A percentile compares a stretch with the other conserved stretches of the same genome.
Evolutionary conservation across 305 asterid species (phyloP).

Genomic region (Petunia hybrid): DNA sequence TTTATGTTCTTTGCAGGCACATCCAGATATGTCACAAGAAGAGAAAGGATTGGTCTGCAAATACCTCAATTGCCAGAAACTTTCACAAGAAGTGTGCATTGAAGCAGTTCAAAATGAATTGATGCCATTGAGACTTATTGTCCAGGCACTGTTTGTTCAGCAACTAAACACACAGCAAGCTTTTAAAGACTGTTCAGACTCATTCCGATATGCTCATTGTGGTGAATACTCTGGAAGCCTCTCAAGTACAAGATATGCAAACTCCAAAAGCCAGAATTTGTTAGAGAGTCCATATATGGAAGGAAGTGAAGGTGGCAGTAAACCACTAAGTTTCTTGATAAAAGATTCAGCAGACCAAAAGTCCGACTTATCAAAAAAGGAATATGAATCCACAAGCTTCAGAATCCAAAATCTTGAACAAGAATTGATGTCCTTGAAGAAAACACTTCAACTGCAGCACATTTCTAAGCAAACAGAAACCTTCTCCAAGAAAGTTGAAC

Average conservation of each 20-base stretch:
- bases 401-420: constrained; percentile 73
- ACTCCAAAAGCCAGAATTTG: constrained; percentile 55
- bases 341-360: constrained; percentile 46
- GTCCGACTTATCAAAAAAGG: constrained; percentile 47
- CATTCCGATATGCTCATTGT: constrained; percentile 53
- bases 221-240: constrained; percentile 59
- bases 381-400: constrained; percentile 72
- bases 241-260: constrained; percentile 57
- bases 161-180: constrained; percentile 74
- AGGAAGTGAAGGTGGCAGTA: constrained; percentile 49
- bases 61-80: constrained; percentile 73
- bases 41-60: constrained; percentile 68
- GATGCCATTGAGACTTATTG: constrained; percentile 76
- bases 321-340: constrained; percentile 49
- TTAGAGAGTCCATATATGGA: constrained; percentile 52
- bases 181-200: constrained; percentile 64
- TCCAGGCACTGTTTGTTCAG: constrained; percentile 82
- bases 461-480: constrained; percentile 45
- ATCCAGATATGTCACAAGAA: constrained; percentile 61
- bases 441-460: constrained; percentile 50
- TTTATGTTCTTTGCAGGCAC: constrained; percentile 46
- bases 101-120: constrained; percentile 74
- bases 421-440: constrained; percentile 63
- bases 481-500: constrained; percentile 40
- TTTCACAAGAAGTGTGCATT: constrained; percentile 65